Evolutionary conservation across 1,284 basidiomycete genomes (phyloP), one percentile per base, ranked within the genome.

Genomic region (Naganishia sp.): DNA sequence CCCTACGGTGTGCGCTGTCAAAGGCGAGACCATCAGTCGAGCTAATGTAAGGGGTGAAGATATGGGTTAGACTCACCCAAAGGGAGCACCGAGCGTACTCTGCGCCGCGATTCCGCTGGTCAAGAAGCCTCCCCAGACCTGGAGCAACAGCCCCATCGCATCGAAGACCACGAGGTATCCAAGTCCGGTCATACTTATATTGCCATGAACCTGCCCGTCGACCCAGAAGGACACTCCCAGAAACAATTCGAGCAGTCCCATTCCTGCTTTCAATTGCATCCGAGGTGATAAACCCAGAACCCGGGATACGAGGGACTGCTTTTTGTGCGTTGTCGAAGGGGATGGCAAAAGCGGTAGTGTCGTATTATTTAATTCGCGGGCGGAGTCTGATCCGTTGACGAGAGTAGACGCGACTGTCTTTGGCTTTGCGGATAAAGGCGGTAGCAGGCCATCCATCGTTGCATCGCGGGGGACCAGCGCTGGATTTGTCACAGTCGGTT

Each of bases 91-190:
- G 25, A 81, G 68, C 45, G 77, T 78, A 11, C 74, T 72, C 73
- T 75, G 73, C 9, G 64, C 63, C 28, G 63, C 65, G 11, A 69
- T 65, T 36, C 75, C 55, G 80, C 70, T 67, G 6, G 72, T 68
- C 28, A 72, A 72, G 7, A 72, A 69, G n/a, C 73, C 79, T 7
- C 85, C 85, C 16, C 87, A 72, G 2, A 88, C 77, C 25, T 82
- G 80, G n/a, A 84, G 81, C 21, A 82, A 86, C 4, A 93, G 84
- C 0, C 92, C 92, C 70, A 92, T 83, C 2, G 92, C 86, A 76
- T 99, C 95, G 74, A 98, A 99, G 0, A 98, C 93, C 36, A 96
- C 87, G 84, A 96, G 90, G 76, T 98, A 99, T 0, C 95, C 95
- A 16, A 98, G 79, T 0, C 92, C 95, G 0, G 94, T 94, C 65